Evolutionary conservation across 164 flowering plant species (phyloP).

Genomic region (Protea cynaroides): DNA sequence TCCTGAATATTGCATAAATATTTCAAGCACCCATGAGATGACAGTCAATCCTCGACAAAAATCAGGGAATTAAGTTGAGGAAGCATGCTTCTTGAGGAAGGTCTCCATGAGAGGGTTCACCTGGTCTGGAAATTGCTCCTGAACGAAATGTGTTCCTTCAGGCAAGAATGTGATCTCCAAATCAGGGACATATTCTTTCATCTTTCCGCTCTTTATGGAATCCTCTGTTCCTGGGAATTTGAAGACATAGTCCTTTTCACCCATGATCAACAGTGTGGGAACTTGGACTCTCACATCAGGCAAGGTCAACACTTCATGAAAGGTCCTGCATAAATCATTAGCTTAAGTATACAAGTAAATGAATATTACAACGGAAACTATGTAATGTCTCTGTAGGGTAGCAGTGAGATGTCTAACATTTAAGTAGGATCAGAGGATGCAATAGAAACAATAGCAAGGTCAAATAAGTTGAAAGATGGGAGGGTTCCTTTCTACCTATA

Average conservation of each 20-base stretch:
- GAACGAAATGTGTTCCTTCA: conserved; percentile 45
- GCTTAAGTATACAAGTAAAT: not conserved
- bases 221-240: conserved; percentile 47
- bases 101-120: conserved; percentile 29
- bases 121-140: conserved; percentile 44
- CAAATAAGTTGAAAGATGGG: not conserved
- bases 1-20: no score
- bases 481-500: conserved; percentile 28
- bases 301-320: not conserved
- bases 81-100: conserved; percentile 24
- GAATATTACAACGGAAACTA: no score
- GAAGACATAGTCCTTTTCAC: conserved; percentile 35
- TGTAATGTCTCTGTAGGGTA: no score
- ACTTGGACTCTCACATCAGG: not conserved
- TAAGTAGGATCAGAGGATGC: not conserved
- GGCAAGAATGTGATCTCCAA: conserved; percentile 32
- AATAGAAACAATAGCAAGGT: not conserved
- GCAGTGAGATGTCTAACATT: not conserved
- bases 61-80: not conserved
- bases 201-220: conserved; percentile 26
- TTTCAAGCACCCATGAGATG: no score
- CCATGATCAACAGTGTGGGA: conserved; percentile 25
- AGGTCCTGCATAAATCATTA: not conserved
- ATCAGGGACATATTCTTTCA: conserved; percentile 37
- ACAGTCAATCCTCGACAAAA: no score